Evolutionary conservation across 2,329 filamentous ascomycete species (phyloP).

Genomic region (Hypomyces perniciosus): DNA sequence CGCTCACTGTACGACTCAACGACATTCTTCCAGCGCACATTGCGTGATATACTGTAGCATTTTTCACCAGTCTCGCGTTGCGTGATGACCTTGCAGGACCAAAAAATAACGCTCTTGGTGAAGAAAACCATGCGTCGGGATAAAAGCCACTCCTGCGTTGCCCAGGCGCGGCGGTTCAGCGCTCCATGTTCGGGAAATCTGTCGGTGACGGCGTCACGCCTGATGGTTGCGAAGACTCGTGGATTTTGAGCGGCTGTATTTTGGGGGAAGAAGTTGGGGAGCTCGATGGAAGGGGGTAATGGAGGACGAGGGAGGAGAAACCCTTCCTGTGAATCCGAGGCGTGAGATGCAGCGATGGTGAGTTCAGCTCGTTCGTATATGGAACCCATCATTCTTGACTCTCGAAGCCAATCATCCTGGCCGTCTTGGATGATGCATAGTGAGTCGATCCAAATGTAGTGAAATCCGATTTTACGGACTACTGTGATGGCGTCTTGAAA

Average conservation of each 20-base stretch:
- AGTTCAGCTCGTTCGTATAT: slow-evolving; percentile 17
- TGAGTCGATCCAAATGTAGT: slow-evolving; percentile 16
- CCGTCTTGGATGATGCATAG: slow-evolving; percentile 16
- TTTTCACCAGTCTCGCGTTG: slow-evolving; percentile 17
- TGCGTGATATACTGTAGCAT: slow-evolving; percentile 17
- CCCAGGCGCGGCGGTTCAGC: slow-evolving; percentile 15
- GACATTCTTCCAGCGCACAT: slow-evolving; percentile 15
- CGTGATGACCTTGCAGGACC: slow-evolving; percentile 17
- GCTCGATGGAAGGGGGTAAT: slow-evolving; percentile 4
- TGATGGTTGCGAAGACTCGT: slow-evolving; percentile 12
- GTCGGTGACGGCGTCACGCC: slow-evolving; percentile 10
- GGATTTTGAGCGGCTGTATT: background rate
- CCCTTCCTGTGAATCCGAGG: slow-evolving; percentile 7
- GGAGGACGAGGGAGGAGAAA: slow-evolving; percentile 8
- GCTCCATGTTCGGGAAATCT: slow-evolving; percentile 15
- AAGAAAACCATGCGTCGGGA: slow-evolving; percentile 17
- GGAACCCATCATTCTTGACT: slow-evolving; percentile 14
- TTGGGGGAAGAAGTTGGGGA: slow-evolving; percentile 7
- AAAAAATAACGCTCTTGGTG: slow-evolving; percentile 13
- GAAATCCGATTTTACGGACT: slow-evolving; percentile 3
- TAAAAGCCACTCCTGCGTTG: slow-evolving; percentile 18
- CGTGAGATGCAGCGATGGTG: slow-evolving; percentile 16
- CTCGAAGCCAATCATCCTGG: slow-evolving; percentile 12
- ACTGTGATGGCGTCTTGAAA: slow-evolving; percentile 12
- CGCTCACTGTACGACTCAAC: slow-evolving; percentile 15